A percentile compares a stretch with the other conserved stretches of the same genome.
These are phyloP conservation scores for Odontarrhena argentea DNA, from an alignment of 345 rosid genomes.

Conservation along the genomic window DNA sequence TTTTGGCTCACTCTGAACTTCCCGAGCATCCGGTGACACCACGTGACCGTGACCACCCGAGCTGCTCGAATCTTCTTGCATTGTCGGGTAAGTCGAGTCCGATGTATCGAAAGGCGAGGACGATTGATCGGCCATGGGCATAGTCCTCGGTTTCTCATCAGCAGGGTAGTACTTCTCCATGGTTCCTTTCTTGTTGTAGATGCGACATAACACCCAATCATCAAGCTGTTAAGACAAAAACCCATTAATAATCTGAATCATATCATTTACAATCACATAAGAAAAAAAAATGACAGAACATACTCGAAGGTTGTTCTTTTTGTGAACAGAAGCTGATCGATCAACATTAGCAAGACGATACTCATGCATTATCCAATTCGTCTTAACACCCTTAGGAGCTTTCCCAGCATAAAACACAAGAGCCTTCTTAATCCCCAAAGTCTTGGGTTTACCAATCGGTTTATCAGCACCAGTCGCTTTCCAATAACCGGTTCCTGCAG, in stretches of 20 bases:
- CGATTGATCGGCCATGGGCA: slow-evolving; percentile 28
- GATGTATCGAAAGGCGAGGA: slow-evolving; percentile 53
- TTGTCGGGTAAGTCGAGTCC: slow-evolving; percentile 58
- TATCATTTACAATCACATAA: neutral
- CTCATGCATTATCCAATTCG: slow-evolving; percentile 99
- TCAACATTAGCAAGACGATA: slow-evolving; percentile 91
- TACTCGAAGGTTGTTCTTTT: slow-evolving; percentile 71
- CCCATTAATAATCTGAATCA: slow-evolving; percentile 15
- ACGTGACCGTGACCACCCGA: slow-evolving; percentile 86
- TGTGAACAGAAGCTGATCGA: slow-evolving; percentile 61
- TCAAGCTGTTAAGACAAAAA: slow-evolving; percentile 60
- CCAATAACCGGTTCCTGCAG: slow-evolving; percentile 91
- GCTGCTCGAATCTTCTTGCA: slow-evolving; percentile 66
- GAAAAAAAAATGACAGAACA: neutral
- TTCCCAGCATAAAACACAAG: slow-evolving; percentile 92
- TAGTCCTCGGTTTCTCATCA: slow-evolving; percentile 34
- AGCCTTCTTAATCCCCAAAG: slow-evolving; percentile 83
- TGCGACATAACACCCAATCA: slow-evolving; percentile 86
- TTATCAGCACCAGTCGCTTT: slow-evolving; percentile 97
- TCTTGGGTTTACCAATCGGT: slow-evolving; percentile 81
- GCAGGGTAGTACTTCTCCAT: slow-evolving; percentile 55
- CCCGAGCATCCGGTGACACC: slow-evolving; percentile 58
- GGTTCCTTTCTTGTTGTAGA: slow-evolving; percentile 86
- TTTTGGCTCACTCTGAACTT: slow-evolving; percentile 66
- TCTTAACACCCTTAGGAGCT: slow-evolving; percentile 80